Evolutionary conservation across 345 rosid genomes (phyloP), one percentile per base, ranked within the genome.

Genomic region (Ceriops tagal): DNA sequence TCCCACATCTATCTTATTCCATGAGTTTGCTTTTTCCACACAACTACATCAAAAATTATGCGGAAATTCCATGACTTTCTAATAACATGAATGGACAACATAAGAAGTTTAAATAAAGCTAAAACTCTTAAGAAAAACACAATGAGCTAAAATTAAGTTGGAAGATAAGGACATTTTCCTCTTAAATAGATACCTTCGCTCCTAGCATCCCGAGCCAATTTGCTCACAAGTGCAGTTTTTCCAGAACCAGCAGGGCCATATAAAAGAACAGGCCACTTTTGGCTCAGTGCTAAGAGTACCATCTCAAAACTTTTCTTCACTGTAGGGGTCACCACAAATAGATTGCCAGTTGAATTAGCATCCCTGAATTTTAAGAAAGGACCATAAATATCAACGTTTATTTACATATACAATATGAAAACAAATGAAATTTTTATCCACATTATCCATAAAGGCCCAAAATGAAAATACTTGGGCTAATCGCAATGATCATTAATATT

Each of bases 231-330:
- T 58, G 96, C 93, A 83, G 99, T 87, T 84, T 95, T 95, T 70
- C 99, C 99, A 63, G 86, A 79, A 65, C 99, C 96, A 53, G 96
- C 76, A 69, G 88, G 96, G 67, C 99, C 99, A 77, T 88, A 89
- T 0, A 89, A 84, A 79, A 95, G 96, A 77, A 92, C 90, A 72
- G 99, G 97, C 88, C 97, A 91, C 77, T 80, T 92, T 73, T 95
- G 96, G 77, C 89, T 83, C 67, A 86, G 88, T 32, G 97, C 96
- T 80, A 92, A 73, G 28, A 87, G 75, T 62, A 81, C 85, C 96
- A 88, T 89, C 80, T 92, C 90, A 83, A 85, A 86, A 64, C 96
- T 87, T 77, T 75, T 87, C 84, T 69, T 83, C 68, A 85, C 57
- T 32, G 83, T 71, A 55, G 88, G 74, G 62, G 88, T 89, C 76